Conservation (phyloP, 768 basidiomycete species). For the Mycena vitilis region DNA sequence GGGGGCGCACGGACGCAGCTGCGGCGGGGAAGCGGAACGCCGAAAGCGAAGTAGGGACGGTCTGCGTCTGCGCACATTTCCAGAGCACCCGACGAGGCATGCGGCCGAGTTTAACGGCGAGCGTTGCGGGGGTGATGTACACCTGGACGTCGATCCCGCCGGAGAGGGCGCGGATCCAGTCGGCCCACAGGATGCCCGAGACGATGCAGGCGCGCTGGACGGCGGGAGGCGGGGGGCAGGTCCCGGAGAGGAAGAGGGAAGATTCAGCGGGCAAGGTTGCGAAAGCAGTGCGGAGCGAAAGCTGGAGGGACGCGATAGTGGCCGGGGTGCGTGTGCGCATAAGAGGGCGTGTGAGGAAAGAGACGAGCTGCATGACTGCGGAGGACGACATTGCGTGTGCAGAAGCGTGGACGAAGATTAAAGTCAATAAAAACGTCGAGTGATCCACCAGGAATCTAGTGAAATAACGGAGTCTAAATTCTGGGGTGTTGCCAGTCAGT, state of each 20-base stretch:
- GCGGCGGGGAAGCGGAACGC: neutral
- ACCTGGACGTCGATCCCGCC: constrained; percentile 11
- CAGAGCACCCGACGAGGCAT: constrained; percentile 15
- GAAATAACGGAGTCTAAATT: neutral
- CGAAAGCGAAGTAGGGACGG: neutral
- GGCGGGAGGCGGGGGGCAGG: constrained; percentile 9
- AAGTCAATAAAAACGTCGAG: neutral
- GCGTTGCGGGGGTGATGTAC: neutral
- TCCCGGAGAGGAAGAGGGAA: constrained; percentile 13
- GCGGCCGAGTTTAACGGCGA: constrained; percentile 7
- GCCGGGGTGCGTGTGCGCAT: constrained; percentile 9
- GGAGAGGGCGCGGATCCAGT: constrained; percentile 25
- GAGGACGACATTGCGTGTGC: constrained; percentile 18
- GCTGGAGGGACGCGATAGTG: constrained; percentile 23
- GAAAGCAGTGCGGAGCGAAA: constrained; percentile 3
- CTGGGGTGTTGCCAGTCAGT: neutral
- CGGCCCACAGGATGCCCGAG: constrained; percentile 20
- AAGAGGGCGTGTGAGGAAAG: constrained; percentile 32
- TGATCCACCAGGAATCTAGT: constrained; percentile 25
- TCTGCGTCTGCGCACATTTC: neutral
- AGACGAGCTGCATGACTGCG: constrained; percentile 15
- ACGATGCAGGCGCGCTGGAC: constrained; percentile 23
- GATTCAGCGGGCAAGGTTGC: neutral
- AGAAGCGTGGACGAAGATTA: neutral
- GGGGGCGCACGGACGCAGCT: neutral